Conservation (phyloP, 345 rosid species). For the Pseudoturritis turrita region DNA sequence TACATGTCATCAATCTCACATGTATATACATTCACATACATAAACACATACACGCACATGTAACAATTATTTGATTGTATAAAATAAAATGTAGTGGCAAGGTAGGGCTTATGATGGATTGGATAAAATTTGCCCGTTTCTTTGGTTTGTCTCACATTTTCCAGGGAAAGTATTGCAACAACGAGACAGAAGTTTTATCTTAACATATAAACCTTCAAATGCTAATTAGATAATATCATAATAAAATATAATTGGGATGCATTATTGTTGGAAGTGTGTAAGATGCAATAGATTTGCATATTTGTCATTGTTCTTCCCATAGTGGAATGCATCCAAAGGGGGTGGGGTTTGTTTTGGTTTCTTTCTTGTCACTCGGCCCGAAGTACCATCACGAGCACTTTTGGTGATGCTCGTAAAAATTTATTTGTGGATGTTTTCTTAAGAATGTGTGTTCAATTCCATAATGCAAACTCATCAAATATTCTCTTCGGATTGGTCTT, state of each 20-base stretch:
- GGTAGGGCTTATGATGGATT: constrained; percentile 23
- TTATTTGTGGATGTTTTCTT: not conserved
- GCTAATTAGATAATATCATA: not conserved
- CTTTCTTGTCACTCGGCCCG: not conserved
- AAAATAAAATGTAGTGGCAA: constrained; percentile 14
- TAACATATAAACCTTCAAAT: not conserved
- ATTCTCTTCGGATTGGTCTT: not conserved
- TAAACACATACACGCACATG: not conserved
- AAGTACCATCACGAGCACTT: constrained; percentile 17
- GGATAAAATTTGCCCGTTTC: not conserved
- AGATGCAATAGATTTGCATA: constrained; percentile 5
- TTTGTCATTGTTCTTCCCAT: constrained; percentile 21
- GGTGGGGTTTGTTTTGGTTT: constrained; percentile 19
- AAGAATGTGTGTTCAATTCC: not conserved
- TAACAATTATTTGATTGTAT: not conserved
- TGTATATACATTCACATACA: not conserved
- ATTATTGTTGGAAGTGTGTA: constrained; percentile 8
- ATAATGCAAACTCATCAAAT: not conserved
- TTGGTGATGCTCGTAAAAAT: not conserved
- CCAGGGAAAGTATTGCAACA: not conserved
- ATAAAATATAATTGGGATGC: not conserved
- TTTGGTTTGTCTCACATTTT: not conserved
- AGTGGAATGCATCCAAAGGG: constrained; percentile 20
- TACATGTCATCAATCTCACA: constrained; percentile 26
- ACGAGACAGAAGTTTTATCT: not conserved